Base-by-base conservation (phyloP, 805 yeast genomes). In the Zygotorulaspora sp. region DNA sequence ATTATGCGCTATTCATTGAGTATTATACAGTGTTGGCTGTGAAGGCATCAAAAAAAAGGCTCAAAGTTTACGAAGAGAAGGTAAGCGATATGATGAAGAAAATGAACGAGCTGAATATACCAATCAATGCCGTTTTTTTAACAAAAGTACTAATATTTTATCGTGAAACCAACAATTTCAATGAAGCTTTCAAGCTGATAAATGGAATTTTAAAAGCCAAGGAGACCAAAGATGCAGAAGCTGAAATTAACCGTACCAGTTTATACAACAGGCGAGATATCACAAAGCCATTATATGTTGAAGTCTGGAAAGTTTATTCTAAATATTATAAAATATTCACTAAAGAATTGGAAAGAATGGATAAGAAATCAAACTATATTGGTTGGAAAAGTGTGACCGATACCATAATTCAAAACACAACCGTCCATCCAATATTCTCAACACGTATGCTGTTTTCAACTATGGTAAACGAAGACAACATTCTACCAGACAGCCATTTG, bases 1-100 rank as follows among this genome's bases (percentile, higher is more conserved):
- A 67, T 30, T 73, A 71, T 39, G 52, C 68, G 2, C 57, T 64
- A 7, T 61, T 72, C 35, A 51, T 70, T 6, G 62, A 63, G 24
- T 49, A 58, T 34, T 66, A 62, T 26, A 62, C 63, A 8, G 43
- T 48, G 5, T 18, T 37, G 16, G 20, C 35, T 11, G 14, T 22
- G 12, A 30, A 27, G 18, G 23, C 26, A 11, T 24, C 36, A 9
- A 32, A 32, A 12, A 28, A 11, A 30, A 27, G 32, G 16, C 36
- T 40, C 4, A 57, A 58, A 5, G 50, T 53, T 15, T 30, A 54
- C 3, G 42, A 44, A 10, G 30, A 38, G 15, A 38, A 58, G 26
- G 58, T 71, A 10, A 50, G 56, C 14, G 41, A 41, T 1, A 20
- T 70, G 5, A 16, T 70, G 9, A 32, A 47, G 1, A 43, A 58